A percentile compares a stretch with the other conserved stretches of the same genome.
Conservation (phyloP, 495 filamentous ascomycete species). For the Penicillium turbatum region DNA sequence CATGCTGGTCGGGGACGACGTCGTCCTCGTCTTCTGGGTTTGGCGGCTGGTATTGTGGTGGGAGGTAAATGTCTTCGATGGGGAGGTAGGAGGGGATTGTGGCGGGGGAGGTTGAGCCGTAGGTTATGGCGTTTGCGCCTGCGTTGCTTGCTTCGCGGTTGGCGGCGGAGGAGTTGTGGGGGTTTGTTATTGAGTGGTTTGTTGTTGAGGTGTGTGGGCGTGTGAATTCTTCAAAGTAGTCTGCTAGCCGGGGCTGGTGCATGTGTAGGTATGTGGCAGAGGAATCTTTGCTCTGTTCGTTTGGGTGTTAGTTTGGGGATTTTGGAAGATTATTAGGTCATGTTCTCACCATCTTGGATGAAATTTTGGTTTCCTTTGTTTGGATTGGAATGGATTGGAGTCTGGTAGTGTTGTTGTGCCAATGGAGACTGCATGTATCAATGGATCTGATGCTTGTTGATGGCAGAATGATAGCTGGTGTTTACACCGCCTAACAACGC, state of each 20-base stretch:
- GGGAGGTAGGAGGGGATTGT: conserved; percentile 46
- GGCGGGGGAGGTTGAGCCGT: conserved; percentile 34
- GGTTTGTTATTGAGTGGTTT: conserved; percentile 18
- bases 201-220: conserved; percentile 36
- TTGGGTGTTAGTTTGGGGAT: conserved; percentile 1
- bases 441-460: background rate
- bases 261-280: conserved; percentile 86
- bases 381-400: too few species aligned
- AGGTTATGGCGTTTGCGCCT: conserved; percentile 25
- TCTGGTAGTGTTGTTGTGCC: background rate
- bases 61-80: conserved; percentile 76
- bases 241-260: conserved; percentile 70
- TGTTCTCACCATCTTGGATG: conserved; percentile 20
- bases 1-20: conserved; percentile 94
- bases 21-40: conserved; percentile 99
- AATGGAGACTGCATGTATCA: background rate
- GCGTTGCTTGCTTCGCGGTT: conserved; percentile 18
- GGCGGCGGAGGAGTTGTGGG: conserved; percentile 13
- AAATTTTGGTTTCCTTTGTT: background rate
- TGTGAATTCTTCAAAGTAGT: conserved; percentile 85
- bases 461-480: background rate
- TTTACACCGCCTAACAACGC: too few species aligned
- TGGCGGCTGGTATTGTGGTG: conserved; percentile 81
- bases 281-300: conserved; percentile 80
- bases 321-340: background rate